Base-by-base conservation (phyloP, 2,329 filamentous ascomycete genomes). In the Fusarium verrucosum region DNA sequence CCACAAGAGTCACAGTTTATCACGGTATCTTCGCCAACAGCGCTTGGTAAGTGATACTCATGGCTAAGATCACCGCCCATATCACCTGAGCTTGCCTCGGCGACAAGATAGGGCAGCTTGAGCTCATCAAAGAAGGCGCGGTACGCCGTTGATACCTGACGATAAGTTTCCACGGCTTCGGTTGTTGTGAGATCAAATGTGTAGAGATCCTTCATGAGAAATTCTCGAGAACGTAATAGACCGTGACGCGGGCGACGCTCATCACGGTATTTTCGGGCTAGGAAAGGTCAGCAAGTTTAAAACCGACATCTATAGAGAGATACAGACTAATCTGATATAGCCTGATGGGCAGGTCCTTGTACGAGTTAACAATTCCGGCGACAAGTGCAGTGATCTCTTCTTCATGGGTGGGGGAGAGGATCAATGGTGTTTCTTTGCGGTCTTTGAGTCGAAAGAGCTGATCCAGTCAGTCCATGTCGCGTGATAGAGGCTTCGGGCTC, bases 191-290 rank as follows among this genome's bases (percentile, higher is more conserved):
- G 79, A 73, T 99, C 95, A 73, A 99, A 99, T 0, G 94, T 97
- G 75, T 99, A 99, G 1, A 99, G 84, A 76, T 99, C 95, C 77
- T 99, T 99, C 95, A 99, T 99, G 69, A 92, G 79, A 71, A 99
- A 99, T 73, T 99, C 95, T 61, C 93, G 88, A 1, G 92, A 91
- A 10, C 95, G 88, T 10, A 99, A 81, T 3, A 99, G 82, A 13
- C 95, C 95, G 70, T 96, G 92, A 28, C 95, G 87, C 19, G 95
- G 95, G 23, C 95, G 86, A 54, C 90, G 85, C 77, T 99, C 95
- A 78, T 99, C 95, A 44, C 95, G 88, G 73, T 98, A 99, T 77
- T 99, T 99, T 42, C 94, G 87, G 26, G 92, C 90, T 92, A 61
- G 17, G 25, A 25, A 2, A 20, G 20, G 63, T 76, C 32, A 76